Base-by-base conservation (phyloP, 495 filamentous ascomycete genomes). In the Chlorociboria aeruginascens region DNA sequence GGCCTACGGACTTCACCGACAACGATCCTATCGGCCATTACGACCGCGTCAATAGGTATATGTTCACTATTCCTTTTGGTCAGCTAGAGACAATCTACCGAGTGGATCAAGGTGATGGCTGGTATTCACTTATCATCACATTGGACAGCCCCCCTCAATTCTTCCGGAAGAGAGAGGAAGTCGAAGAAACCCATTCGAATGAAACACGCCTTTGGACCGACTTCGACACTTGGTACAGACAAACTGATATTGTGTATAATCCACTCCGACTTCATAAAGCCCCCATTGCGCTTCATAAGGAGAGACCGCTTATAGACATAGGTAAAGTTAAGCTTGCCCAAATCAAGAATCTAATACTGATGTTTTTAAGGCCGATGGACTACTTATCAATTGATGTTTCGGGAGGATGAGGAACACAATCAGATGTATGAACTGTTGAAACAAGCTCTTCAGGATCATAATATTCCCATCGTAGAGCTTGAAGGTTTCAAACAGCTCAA, bases 201-300 rank as follows among this genome's bases (percentile, higher is more conserved):
- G 68, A 70, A 14, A 61, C 58, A 12, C 60, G 60, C 8, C 49
- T 59, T 0, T 96, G 89, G 89, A 69, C 59, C 30, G 78, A 83
- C 11, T 64, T 65, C 17, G 78, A 89, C 52, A 63, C 73, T 8
- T 97, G 89, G 89, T 76, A 70, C 35, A 72, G 92, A 11, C 82
- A 83, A 45, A 86, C 86, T 0, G 71, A 83, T 32, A 75, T 96
- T 38, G 68, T 74, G 3, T 70, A 73, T 43, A 62, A 75, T 47
- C 63, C 66, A 0, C 40, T 57, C 25, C 55, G 50, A n/a, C 57
- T 77, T 3, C 63, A 58, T 12, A 45, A 45, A 10, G 44, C 60
- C 1, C 63, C 73, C 0, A 64, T 86, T 0, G 73, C 71, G 7
- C 62, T 89, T 10, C 75, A 67, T 4, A 81, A 76, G 37, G 50